These are phyloP conservation scores for Ophiocytium majus DNA, from an alignment of 352 stramenopile genomes.

Conservation along the genomic window DNA sequence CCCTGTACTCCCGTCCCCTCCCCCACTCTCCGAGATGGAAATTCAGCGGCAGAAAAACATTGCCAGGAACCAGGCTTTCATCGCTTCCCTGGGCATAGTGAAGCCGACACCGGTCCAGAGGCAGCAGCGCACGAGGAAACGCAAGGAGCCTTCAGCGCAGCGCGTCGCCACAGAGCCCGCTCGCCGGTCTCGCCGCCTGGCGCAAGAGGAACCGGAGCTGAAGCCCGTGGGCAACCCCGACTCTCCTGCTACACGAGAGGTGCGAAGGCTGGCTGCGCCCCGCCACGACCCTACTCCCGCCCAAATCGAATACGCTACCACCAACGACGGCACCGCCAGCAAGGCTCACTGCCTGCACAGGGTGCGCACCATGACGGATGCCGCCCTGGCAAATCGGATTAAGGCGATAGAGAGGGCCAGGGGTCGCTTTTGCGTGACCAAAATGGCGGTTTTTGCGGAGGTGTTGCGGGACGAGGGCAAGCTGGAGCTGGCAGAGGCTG, in stretches of 20 bases:
- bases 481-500: constrained; percentile 33
- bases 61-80: neutral
- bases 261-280: neutral
- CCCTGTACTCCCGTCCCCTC: too few relatives aligned
- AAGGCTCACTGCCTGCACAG: constrained; percentile 48
- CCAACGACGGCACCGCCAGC: constrained; percentile 40
- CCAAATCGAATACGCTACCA: neutral
- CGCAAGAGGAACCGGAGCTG: neutral
- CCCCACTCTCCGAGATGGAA: neutral
- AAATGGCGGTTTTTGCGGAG: constrained; percentile 47
- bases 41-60: neutral
- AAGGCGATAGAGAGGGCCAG: constrained; percentile 39
- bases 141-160: neutral
- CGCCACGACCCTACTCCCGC: neutral
- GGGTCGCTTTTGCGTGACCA: constrained; percentile 32
- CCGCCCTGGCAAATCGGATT: constrained; percentile 31
- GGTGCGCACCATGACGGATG: constrained; percentile 47
- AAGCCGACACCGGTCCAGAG: neutral
- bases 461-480: constrained; percentile 37
- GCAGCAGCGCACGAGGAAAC: neutral
- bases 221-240: neutral
- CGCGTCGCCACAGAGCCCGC: neutral
- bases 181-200: neutral
- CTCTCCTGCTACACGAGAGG: neutral
- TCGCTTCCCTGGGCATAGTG: neutral